Percentiles rank a stretch among this genome's conserved stretches.
Conservation (phyloP, 78 protist species). For the Dictyostelium discoideum region dicty_2.7 NC_007088.5:1575001-1575500, state of each 20-base stretch:
- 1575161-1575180: constrained; percentile 7
- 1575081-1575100: too few relatives aligned
- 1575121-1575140: not conserved
- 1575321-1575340: not conserved
- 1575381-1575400: not conserved
- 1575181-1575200: not conserved
- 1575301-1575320: not conserved
- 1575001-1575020: constrained; percentile 17
- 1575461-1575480: not conserved
- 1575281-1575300: not conserved
- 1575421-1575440: constrained; percentile 1
- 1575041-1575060: not conserved
- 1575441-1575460: not conserved
- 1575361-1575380: not conserved
- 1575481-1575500: not conserved
- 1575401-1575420: constrained; percentile 17
- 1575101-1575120: not conserved
- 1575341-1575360: not conserved
- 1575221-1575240: not conserved
- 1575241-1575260: constrained; percentile 10
- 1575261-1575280: not conserved
- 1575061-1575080: not conserved
- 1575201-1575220: constrained; percentile 27
- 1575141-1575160: not conserved
- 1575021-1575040: not conserved